Evolutionary conservation across 148 eudicot genomes (phyloP).

Genomic region (Simmondsia chinensis): DNA sequence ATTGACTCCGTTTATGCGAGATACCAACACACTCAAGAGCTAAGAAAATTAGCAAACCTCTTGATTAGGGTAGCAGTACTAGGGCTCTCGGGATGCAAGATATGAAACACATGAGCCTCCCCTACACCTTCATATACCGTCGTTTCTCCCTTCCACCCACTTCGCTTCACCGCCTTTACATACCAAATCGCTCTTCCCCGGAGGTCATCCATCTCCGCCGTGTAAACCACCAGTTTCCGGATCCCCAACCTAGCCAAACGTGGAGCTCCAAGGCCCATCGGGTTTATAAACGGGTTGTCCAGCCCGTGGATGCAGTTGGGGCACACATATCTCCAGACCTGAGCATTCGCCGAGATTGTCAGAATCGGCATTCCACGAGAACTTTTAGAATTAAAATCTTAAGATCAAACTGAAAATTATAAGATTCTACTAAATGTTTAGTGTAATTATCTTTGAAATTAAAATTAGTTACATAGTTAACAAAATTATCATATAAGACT

Average conservation of each 20-base stretch:
- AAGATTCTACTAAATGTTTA: too few relatives aligned
- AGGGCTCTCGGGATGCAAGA: not conserved
- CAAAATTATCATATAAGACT: too few relatives aligned
- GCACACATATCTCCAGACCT: not conserved
- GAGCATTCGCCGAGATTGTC: too few relatives aligned
- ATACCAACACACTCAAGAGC: too few relatives aligned
- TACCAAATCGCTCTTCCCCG: not conserved
- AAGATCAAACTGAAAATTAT: too few relatives aligned
- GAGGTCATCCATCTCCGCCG: not conserved
- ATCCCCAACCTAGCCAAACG: not conserved
- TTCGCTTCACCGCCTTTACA: not conserved
- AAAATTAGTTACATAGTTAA: too few relatives aligned
- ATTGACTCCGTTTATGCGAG: too few relatives aligned
- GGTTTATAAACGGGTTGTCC: not conserved
- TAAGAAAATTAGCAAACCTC: not conserved
- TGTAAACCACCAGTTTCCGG: not conserved
- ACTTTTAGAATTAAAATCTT: too few relatives aligned
- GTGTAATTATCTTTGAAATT: too few relatives aligned
- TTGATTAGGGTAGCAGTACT: not conserved
- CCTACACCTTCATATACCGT: not conserved
- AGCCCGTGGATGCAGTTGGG: not conserved
- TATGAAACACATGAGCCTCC: constrained; percentile 3
- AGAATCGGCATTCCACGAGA: too few relatives aligned
- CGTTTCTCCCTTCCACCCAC: not conserved
- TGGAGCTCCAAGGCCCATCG: not conserved